Base-by-base conservation (phyloP, 257 asterid genomes). In the Solanum arcanum region DNA sequence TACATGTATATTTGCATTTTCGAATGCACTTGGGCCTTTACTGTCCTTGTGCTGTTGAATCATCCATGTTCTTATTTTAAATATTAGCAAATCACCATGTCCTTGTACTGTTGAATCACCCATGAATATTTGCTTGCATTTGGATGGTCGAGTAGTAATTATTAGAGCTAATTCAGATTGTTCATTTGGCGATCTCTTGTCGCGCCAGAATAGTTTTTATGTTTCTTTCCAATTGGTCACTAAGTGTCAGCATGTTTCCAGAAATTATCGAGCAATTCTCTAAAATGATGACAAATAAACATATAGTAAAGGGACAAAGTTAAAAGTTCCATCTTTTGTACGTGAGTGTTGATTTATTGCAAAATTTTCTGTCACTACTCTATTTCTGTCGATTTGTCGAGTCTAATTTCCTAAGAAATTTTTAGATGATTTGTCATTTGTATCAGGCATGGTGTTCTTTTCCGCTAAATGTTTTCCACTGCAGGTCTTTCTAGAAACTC, bases 401-500 rank as follows among this genome's bases (percentile, higher is more conserved):
- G 69, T 81, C 6, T 80, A 47, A 29, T 80, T 47, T 39, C 85
- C 44, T 81, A 29, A 18, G 85, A 29, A 80, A 29, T 29, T 80
- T 47, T 81, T 81, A 18, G 42, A 47, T 3, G 85, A 29, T 81
- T 81, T 49, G 46, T 18, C 42, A 10, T 18, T 49, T 49, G 27
- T 29, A 29, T 81, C 69, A 47, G 31, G 46, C 20, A 29, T 49
- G 44, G 44, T 11, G 15, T 81, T 81, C 46, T 49, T 29, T 81
- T 49, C 49, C 3, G 69, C 42, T 81, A 5, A 81, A 5, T 3
- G 42, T 86, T 86, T 85, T 72, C 87, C 37, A 59, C 62, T 91
- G 90, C 93, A 95, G 99, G 90, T 90, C 68, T 97, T 97, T 87
- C 92, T 95, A 6, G 96, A 93, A 88, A 87, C 83, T 84, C 91